Base-by-base conservation (phyloP, 768 basidiomycete species). In the Suillus luteus region DNA sequence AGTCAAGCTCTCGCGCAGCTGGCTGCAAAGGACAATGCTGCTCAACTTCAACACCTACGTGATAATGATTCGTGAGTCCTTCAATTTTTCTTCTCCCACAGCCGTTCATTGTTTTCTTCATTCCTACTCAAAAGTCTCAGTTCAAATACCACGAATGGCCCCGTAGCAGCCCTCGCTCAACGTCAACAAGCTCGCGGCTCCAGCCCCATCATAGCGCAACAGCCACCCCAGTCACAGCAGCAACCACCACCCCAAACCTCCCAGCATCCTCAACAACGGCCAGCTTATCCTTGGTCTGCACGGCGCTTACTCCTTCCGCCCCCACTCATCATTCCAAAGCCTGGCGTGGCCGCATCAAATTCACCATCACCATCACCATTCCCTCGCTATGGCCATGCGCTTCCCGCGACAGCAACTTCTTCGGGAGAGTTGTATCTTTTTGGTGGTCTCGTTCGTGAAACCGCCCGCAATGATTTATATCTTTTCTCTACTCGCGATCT, bases 341-440 rank as follows among this genome's bases (percentile, higher is more conserved):
- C 88, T 14, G 88, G 86, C 52, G 77, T 85, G 59, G 81, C 80
- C 0, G 83, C 86, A n/a, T 83, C 90, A 10, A 85, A 85, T 0
- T 79, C 85, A 1, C 87, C 88, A 2, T 94, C 93, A 0, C 90
- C 93, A 0, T 88, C 90, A 1, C 96, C 96, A 0, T 99, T 99
- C 76, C 96, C 97, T 31, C 89, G 96, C 48, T 99, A 99, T 72
- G 97, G 96, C 31, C 93, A 97, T 72, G 90, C 96, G 14, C 85
- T 98, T 6, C 95, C 95, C 10, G 85, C 91, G 6, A 85, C 83
- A 9, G 85, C 92, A 2, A 90, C 89, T 27, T 73, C 85, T n/a
- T 83, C 81, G 7, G 97, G 97, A 9, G 95, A 99, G 69, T 87
- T 99, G 66, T 96, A 94, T 77, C 83, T 99, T 66, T 99, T 99